Evolutionary conservation across 306 rosid genomes (phyloP), one percentile per base, ranked within the genome.

Genomic region (Prunus mongolica): DNA sequence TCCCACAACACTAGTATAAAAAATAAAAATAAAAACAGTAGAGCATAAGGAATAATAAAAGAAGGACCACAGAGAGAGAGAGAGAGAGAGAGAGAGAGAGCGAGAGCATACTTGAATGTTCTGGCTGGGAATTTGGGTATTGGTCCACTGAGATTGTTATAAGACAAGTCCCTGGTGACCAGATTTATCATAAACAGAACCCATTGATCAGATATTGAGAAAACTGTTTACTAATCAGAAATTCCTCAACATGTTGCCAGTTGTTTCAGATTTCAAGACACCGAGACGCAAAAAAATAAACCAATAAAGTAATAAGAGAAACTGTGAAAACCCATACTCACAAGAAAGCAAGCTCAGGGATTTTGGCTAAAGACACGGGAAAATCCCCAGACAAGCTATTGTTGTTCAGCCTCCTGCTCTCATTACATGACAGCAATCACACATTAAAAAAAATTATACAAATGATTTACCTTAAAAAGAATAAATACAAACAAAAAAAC

Each of bases 261-360:
- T 50, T 45, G 54, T 71, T 77, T 30, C 67, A 62, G 1, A 68
- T 79, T 77, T 44, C 82, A 79, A 85, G 87, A 76, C 64, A 56
- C 75, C 28, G 50, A 79, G 75, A 68, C 80, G 49, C 64, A 20
- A 11, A 62, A 83, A 27, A 77, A 60, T 54, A 74, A 74, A 76
- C 38, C 66, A 72, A 66, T 70, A 78, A 70, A 80, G 71, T 10
- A 46, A 44, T 25, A 38, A 63, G 11, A 38, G 12, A 75, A 61
- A 58, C n/a, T 18, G 45, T 44, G 67, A 69, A 71, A 84, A 81
- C 32, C 86, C 50, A 89, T 76, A 90, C 98, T 95, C 91, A 95
- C 98, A 95, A 88, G 97, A 95, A 95, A 89, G 97, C 83, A 90
- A 95, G 98, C 79, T 86, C 92, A 30, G 96, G 84, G 56, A 83